phyloP scores from a whole-genome alignment of 108 stramenopile species.

The Skeletonema tropicum region DNA sequence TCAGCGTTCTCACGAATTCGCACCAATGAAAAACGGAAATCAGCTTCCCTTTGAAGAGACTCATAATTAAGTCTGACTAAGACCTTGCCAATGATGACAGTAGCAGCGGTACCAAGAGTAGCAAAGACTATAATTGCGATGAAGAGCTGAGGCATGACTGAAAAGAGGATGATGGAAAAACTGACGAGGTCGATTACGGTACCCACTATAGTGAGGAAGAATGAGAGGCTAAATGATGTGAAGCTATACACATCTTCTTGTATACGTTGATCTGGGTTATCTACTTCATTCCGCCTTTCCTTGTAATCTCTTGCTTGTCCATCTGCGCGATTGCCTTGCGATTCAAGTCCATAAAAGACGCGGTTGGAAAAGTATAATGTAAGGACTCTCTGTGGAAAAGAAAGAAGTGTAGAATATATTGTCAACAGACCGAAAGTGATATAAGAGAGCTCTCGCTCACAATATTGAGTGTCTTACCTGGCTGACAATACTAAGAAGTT shows the following conservation, averaged over 20 bases:
- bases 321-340: neutral
- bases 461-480: neutral
- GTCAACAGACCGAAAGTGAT: neutral
- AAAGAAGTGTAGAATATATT: neutral
- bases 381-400: conserved; percentile 29
- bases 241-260: conserved; percentile 75
- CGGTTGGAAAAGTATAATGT: conserved; percentile 58
- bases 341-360: conserved; percentile 63
- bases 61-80: conserved; percentile 69
- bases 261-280: conserved; percentile 84
- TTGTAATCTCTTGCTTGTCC: conserved; percentile 7
- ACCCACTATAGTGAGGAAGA: conserved; percentile 67
- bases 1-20: conserved; percentile 80
- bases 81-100: conserved; percentile 44
- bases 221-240: conserved; percentile 60
- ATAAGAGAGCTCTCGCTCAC: neutral
- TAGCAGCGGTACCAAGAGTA: conserved; percentile 45
- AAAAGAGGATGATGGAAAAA: conserved; percentile 71
- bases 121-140: conserved; percentile 67
- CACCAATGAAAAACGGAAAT: conserved; percentile 74
- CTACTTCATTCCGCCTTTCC: conserved; percentile 45
- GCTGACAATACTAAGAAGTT: too few species aligned
- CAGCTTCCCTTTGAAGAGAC: conserved; percentile 59
- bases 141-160: conserved; percentile 70
- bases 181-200: conserved; percentile 64